These are phyloP conservation scores for Theobroma grandiflorum DNA, from an alignment of 441 rosid genomes.

Conservation along the genomic window DNA sequence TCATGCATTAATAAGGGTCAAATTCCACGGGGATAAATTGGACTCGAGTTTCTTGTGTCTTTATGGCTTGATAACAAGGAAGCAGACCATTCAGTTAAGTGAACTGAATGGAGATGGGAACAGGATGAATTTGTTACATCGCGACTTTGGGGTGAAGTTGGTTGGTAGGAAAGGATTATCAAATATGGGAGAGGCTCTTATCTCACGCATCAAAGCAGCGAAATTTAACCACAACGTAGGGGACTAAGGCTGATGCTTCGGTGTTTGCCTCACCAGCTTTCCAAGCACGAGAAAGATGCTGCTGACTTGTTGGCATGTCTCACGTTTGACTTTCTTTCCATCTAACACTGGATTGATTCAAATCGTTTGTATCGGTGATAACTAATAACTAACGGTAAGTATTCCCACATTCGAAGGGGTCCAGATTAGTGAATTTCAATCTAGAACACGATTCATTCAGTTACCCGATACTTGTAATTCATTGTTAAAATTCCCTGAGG, in stretches of 20 bases:
- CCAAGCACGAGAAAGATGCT: constrained; percentile 21
- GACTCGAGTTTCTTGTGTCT: constrained; percentile 43
- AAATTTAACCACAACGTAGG: constrained; percentile 39
- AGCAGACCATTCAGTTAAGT: constrained; percentile 57
- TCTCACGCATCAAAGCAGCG: constrained; percentile 55
- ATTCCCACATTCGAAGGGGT: background rate
- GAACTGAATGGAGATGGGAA: constrained; percentile 56
- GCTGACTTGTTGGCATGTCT: background rate
- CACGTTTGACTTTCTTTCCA: background rate
- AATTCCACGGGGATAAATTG: constrained; percentile 38
- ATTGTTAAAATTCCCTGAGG: background rate
- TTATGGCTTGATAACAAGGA: constrained; percentile 62
- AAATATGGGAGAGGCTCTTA: constrained; percentile 52
- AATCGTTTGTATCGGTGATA: background rate
- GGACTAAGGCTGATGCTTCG: constrained; percentile 14
- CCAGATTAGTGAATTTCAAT: background rate
- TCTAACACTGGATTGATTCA: constrained; percentile 8
- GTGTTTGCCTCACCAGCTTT: constrained; percentile 18
- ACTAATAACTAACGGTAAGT: background rate
- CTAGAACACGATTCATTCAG: background rate
- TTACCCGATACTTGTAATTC: background rate
- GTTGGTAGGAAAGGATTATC: constrained; percentile 61
- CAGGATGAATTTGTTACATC: constrained; percentile 52
- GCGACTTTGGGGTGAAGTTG: constrained; percentile 42
- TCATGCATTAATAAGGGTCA: constrained; percentile 55